These are phyloP conservation scores for Byssochlamys sp. DNA, from an alignment of 2,329 filamentous ascomycete genomes.

Conservation along the genomic window DNA sequence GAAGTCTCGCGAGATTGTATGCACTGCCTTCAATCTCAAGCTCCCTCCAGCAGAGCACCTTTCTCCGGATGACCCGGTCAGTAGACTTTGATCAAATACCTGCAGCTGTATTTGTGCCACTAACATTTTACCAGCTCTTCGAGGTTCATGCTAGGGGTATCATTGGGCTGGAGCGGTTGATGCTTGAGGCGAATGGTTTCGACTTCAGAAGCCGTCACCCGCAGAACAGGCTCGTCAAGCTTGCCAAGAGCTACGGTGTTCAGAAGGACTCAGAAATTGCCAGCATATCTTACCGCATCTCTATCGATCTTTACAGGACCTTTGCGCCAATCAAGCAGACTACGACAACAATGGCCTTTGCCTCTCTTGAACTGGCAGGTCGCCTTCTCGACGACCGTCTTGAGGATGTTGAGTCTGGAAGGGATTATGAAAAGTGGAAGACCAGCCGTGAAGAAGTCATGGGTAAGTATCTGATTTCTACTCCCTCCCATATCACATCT, in stretches of 20 bases:
- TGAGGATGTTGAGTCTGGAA: constrained; percentile 39
- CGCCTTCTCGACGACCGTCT: constrained; percentile 53
- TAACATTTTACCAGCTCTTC: constrained; percentile 52
- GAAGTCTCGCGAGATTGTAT: constrained; percentile 87
- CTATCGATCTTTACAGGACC: constrained; percentile 83
- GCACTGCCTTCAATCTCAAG: constrained; percentile 80
- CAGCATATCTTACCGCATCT: constrained; percentile 66
- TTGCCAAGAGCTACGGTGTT: constrained; percentile 53
- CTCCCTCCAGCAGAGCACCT: constrained; percentile 55
- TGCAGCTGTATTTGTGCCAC: background rate
- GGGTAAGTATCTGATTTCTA: constrained; percentile 23
- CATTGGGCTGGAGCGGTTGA: constrained; percentile 80
- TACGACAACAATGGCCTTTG: constrained; percentile 73
- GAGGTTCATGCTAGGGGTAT: constrained; percentile 70
- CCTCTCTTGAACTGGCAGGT: constrained; percentile 69
- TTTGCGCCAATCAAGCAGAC: constrained; percentile 86
- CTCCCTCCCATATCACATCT: constrained; percentile 5
- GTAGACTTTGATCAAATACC: constrained; percentile 12
- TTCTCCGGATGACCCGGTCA: constrained; percentile 72
- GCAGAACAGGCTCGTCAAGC: constrained; percentile 73
- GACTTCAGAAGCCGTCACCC: constrained; percentile 86
- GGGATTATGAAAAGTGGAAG: constrained; percentile 43
- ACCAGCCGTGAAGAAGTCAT: constrained; percentile 39
- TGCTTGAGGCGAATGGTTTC: constrained; percentile 85
- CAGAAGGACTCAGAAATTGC: constrained; percentile 48